These are phyloP conservation scores for Penicillium canariense DNA, from an alignment of 495 filamentous ascomycete species.

Conservation along the genomic window DNA sequence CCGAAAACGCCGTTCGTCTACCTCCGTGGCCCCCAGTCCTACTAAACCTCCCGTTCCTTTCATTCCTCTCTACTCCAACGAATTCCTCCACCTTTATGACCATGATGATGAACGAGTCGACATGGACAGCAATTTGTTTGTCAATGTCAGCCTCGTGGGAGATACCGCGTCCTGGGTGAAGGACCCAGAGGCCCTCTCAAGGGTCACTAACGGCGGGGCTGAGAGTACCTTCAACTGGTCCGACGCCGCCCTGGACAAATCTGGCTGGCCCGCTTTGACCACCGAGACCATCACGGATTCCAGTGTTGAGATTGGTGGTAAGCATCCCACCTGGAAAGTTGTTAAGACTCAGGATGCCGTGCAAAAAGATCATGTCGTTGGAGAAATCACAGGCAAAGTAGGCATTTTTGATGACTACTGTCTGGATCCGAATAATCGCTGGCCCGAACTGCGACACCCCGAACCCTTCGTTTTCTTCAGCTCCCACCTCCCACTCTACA, in stretches of 20 bases:
- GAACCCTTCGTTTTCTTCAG: conserved; percentile 86
- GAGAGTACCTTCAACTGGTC: conserved; percentile 52
- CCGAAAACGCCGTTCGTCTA: conserved; percentile 53
- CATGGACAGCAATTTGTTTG: conserved; percentile 59
- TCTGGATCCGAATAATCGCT: conserved; percentile 67
- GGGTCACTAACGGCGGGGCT: conserved; percentile 40
- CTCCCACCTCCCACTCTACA: conserved; percentile 77
- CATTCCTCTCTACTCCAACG: conserved; percentile 59
- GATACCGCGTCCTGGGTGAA: conserved; percentile 70
- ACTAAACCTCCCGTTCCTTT: conserved; percentile 48
- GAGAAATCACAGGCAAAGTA: conserved; percentile 84
- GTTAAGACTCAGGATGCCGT: conserved; percentile 64
- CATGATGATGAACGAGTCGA: conserved; percentile 50
- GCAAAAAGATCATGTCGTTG: conserved; percentile 65
- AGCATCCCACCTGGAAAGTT: conserved; percentile 63
- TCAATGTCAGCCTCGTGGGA: conserved; percentile 63
- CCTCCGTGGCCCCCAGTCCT: conserved; percentile 49
- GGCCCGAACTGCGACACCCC: conserved; percentile 72
- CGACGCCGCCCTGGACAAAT: conserved; percentile 54
- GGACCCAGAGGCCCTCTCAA: conserved; percentile 51
- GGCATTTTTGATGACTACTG: conserved; percentile 77
- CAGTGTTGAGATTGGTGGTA: conserved; percentile 41
- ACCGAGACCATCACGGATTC: conserved; percentile 47
- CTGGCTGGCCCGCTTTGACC: conserved; percentile 47
- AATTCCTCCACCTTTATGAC: conserved; percentile 70